phyloP scores from a whole-genome alignment of 2,329 filamentous ascomycete species.

The Talaromyces sp. region DNA sequence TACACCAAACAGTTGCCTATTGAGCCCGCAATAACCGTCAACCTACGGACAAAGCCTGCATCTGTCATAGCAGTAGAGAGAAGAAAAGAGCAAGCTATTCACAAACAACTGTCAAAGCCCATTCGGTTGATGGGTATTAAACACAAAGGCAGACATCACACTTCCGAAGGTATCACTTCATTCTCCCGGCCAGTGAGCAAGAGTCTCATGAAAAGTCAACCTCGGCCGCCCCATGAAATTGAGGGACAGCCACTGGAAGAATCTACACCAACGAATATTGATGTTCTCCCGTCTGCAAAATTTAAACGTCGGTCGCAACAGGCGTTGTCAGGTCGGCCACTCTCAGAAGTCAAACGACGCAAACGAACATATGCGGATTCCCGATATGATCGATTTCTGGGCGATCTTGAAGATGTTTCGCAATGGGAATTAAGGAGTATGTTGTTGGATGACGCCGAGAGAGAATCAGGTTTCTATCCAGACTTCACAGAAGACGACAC shows the following conservation, averaged over 20 bases:
- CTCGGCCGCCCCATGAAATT: neutral
- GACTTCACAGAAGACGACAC: neutral
- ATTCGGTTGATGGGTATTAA: slow-evolving; percentile 33
- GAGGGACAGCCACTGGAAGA: neutral
- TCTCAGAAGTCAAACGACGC: slow-evolving; percentile 4
- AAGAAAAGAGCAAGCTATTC: slow-evolving; percentile 26
- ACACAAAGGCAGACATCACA: slow-evolving; percentile 20
- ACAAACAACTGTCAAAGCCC: slow-evolving; percentile 25
- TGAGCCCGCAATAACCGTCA: slow-evolving; percentile 33
- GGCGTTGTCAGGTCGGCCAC: neutral
- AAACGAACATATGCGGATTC: slow-evolving; percentile 7
- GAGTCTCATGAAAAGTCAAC: neutral
- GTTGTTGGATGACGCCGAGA: neutral
- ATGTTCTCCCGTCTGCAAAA: neutral
- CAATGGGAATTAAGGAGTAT: slow-evolving; percentile 13
- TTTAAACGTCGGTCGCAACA: slow-evolving; percentile 2
- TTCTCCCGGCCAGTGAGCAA: slow-evolving; percentile 25
- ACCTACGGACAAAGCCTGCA: slow-evolving; percentile 37
- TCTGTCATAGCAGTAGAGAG: slow-evolving; percentile 29
- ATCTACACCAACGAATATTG: neutral
- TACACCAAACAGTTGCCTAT: slow-evolving; percentile 24
- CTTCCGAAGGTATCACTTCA: slow-evolving; percentile 25
- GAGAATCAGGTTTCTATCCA: neutral
- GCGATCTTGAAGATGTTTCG: slow-evolving; percentile 12
- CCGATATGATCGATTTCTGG: slow-evolving; percentile 11